Evolutionary conservation across 108 stramenopile species (phyloP), one percentile per base, ranked within the genome.

Genomic region (Mediolabrus comicus): DNA sequence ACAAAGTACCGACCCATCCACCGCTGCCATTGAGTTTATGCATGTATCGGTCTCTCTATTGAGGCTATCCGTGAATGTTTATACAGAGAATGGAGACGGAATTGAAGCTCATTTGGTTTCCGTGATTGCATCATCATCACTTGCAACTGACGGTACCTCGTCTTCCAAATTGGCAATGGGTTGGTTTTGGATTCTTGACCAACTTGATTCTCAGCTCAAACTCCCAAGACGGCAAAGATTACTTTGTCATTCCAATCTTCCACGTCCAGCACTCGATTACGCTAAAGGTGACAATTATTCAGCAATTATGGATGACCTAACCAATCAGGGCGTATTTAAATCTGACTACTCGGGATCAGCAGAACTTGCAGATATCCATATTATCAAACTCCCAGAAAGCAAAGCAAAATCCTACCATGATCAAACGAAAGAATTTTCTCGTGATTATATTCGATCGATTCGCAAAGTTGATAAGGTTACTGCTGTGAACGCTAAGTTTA

Each of bases 131-230:
- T 85, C 91, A 11, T 62, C 76, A 2, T 57, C 82, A 25, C 62
- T 77, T 14, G 46, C 51, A 22, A 81, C 78, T 2, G 87, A 92
- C 71, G 89, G 83, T 64, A 74, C 85, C 4, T 83, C 86, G 5
- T 56, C 60, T 12, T 59, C 53, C 9, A 72, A 79, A 30, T 62
- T 91, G 13, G 65, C 67, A 5, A 95, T 95, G 94, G 94, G 91
- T 31, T 90, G 83, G 83, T 95, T 95, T 62, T 95, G 94, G 94
- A 75, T 95, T 60, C 34, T 92, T 7, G 91, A 95, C 59, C 61
- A 72, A 46, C 71, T 91, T 2, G 65, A 79, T 46, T 60, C 59
- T 10, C 60, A 70, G 17, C 62, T 58, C 1, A 67, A 67, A 51
- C 31, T 72, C 35, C 71, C 76, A 22, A 66, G 90, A 43, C 46